Evolutionary conservation across 306 rosid genomes (phyloP).

Genomic region (Lathyrus tuberosus): DNA sequence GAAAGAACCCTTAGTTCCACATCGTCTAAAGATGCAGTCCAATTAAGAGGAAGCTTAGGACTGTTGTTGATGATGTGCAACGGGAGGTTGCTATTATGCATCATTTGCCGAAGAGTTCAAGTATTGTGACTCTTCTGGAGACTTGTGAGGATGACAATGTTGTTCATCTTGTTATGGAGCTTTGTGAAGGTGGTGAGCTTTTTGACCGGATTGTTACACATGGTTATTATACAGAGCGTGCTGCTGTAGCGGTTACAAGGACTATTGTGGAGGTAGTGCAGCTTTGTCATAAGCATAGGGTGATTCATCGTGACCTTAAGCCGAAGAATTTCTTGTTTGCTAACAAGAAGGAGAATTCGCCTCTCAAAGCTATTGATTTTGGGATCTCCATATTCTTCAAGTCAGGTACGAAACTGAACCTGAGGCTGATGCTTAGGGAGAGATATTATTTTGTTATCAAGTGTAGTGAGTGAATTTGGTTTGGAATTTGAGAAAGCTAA

Average conservation of each 20-base stretch:
- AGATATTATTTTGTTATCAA: not conserved
- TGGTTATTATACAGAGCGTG: no score
- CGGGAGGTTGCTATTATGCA: slow-evolving; percentile 49
- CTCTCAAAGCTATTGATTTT: slow-evolving; percentile 94
- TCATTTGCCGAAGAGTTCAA: no score
- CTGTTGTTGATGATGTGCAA: slow-evolving; percentile 89
- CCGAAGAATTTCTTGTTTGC: slow-evolving; percentile 96
- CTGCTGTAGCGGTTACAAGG: no score
- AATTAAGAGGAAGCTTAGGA: slow-evolving; percentile 68
- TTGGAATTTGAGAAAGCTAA: slow-evolving; percentile 8
- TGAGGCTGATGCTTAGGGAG: not conserved
- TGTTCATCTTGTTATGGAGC: no score
- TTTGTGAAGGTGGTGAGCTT: no score
- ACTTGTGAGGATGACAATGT: no score
- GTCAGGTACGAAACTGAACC: slow-evolving; percentile 63
- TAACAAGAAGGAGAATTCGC: slow-evolving; percentile 97
- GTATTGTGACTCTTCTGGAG: no score
- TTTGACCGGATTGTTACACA: no score
- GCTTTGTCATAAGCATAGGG: no score
- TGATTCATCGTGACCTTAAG: slow-evolving; percentile 83
- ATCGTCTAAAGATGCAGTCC: not conserved
- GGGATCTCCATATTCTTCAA: slow-evolving; percentile 94
- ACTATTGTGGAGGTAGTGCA: no score
- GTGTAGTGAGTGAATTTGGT: slow-evolving; percentile 5
- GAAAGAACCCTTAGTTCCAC: not conserved